Evolutionary conservation across 148 eudicot species (phyloP), one percentile per base, ranked within the genome.

Genomic region (Pouteria glomerata): DNA sequence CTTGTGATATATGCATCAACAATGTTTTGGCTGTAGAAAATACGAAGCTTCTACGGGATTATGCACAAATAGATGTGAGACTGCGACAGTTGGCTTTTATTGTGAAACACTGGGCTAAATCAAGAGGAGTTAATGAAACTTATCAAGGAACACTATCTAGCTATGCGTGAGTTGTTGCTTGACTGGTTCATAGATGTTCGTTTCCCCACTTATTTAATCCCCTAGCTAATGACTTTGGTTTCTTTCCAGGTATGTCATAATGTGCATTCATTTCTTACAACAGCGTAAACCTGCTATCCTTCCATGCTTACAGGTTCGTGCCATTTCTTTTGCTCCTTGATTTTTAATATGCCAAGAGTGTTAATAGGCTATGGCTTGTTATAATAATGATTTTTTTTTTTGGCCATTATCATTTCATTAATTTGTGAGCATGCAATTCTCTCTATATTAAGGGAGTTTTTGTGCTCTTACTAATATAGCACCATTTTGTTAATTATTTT

Each of bases 71-170:
- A 76, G 98, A 95, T 78, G 80, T 29, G 66, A 87, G 98, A 77
- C 79, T 95, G 69, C 88, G 90, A 66, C 98, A 91, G 73, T 73
- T 95, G 84, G 97, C 89, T 29, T 95, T 89, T 77, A 86, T 95
- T 86, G 93, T 95, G 73, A 95, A 95, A 76, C 98, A 95, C 52
- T 95, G 98, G 98, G 98, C 98, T 7, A 95, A 95, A 67, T 86
- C 88, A 42, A 87, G 98, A 83, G 93, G 88, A 65, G 90, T 95
- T 47, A 95, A 95, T 79, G 93, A 85, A 79, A 95, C 98, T 64
- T 95, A 95, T 74, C 96, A 85, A 48, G 98, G 98, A 77, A 95
- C 98, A 26, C 74, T 95, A 14, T 95, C 98, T 33, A 95, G 98
- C 85, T 95, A 95, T 73, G 97, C 98, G 98, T 95, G 78, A 89